Conservation (phyloP, 2,329 filamentous ascomycete species). For the Fusarium vanettenii region DNA sequence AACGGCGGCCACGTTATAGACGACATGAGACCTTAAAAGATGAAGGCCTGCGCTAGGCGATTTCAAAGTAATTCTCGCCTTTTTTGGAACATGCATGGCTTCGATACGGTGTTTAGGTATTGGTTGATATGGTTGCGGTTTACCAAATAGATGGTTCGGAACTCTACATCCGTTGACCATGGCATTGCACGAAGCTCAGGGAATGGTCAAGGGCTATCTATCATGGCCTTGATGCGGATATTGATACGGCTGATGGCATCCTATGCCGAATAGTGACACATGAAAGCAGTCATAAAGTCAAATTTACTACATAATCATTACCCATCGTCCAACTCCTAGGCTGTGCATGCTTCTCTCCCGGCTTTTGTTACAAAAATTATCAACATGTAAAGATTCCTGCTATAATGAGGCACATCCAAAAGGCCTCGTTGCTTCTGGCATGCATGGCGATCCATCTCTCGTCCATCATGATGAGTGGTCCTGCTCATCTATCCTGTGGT, state of each 20-base stretch:
- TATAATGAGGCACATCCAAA: constrained; percentile 12
- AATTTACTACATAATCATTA: constrained; percentile 36
- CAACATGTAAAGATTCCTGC: constrained; percentile 13
- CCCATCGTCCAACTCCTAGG: constrained; percentile 18
- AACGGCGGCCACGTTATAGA: constrained; percentile 66
- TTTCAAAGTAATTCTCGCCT: neutral
- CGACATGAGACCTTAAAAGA: neutral
- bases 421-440: constrained; percentile 13
- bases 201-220: neutral
- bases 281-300: constrained; percentile 3
- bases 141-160: constrained; percentile 26
- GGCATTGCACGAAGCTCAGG: neutral
- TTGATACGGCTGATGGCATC: neutral
- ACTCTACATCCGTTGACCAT: neutral
- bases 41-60: neutral
- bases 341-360: constrained; percentile 4
- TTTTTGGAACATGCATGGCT: constrained; percentile 23
- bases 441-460: constrained; percentile 12
- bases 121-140: constrained; percentile 24
- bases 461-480: constrained; percentile 14
- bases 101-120: constrained; percentile 38
- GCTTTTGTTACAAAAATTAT: constrained; percentile 17
- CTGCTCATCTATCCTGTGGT: neutral
- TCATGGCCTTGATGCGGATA: neutral
- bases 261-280: neutral